Percentiles rank a stretch among this genome's conserved stretches.
Conservation (phyloP, 2,329 filamentous ascomycete species). For the Cladosporium sp. region DNA sequence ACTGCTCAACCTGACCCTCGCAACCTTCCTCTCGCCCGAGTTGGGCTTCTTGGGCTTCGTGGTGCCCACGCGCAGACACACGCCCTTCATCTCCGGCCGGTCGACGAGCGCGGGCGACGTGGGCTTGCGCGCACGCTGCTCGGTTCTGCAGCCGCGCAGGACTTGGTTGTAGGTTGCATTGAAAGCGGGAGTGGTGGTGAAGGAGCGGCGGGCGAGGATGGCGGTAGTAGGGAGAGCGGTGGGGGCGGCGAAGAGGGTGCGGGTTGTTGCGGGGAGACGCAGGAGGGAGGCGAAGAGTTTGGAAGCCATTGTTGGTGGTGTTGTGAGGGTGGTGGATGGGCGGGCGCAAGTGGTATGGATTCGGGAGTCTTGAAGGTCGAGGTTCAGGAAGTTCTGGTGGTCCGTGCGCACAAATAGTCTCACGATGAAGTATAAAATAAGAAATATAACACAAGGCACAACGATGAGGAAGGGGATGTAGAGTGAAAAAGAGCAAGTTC, state of each 20-base stretch:
- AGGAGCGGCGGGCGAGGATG: conserved; percentile 33
- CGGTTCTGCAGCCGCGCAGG: conserved; percentile 70
- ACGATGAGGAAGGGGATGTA: background rate
- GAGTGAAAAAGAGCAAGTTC: background rate
- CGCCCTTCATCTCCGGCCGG: conserved; percentile 86
- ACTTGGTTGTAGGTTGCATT: conserved; percentile 55
- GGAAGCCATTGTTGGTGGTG: conserved; percentile 39
- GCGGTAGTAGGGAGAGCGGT: conserved; percentile 26
- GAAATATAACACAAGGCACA: background rate
- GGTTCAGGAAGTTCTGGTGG: conserved; percentile 15
- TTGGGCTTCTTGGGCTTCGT: conserved; percentile 99
- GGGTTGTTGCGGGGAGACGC: conserved; percentile 37
- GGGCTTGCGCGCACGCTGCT: conserved; percentile 79
- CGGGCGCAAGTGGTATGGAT: background rate
- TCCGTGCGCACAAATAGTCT: background rate
- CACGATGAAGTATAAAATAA: background rate
- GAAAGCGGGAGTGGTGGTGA: conserved; percentile 42
- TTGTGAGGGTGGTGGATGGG: background rate
- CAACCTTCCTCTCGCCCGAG: conserved; percentile 94
- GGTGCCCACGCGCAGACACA: conserved; percentile 91
- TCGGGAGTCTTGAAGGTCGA: conserved; percentile 8
- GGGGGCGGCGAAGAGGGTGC: conserved; percentile 30
- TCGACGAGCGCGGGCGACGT: conserved; percentile 80
- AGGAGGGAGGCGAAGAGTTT: conserved; percentile 44
- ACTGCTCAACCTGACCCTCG: conserved; percentile 83